Percentiles rank a stretch among this genome's conserved stretches.
Evolutionary conservation across 2,329 filamentous ascomycete species (phyloP).

Genomic region (Bertia moriformis): DNA sequence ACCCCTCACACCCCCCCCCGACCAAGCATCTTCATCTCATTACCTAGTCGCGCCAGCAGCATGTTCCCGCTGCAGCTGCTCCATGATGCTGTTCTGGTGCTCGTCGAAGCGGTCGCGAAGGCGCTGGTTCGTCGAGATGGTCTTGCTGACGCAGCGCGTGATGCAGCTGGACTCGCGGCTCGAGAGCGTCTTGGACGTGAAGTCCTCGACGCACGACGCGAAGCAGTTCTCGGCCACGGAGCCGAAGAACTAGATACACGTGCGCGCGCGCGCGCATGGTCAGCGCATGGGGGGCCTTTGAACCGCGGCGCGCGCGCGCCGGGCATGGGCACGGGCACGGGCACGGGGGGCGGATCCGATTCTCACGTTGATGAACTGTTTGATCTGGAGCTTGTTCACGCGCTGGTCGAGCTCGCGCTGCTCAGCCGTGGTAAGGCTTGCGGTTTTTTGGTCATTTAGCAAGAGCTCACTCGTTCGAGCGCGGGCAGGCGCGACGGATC

Average conservation of each 20-base stretch:
- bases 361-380: constrained; percentile 95
- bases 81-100: constrained; percentile 46
- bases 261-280: background rate
- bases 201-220: constrained; percentile 92
- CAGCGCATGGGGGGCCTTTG: too few species aligned
- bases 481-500: too few species aligned
- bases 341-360: constrained; percentile 11
- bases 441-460: constrained; percentile 7
- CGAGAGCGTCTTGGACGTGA: constrained; percentile 88
- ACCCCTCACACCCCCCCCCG: too few species aligned
- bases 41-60: constrained; percentile 3
- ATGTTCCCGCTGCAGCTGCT: constrained; percentile 27
- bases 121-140: constrained; percentile 79
- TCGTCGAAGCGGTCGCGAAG: constrained; percentile 79
- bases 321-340: constrained; percentile 1
- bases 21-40: too few species aligned
- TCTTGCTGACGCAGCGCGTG: constrained; percentile 89
- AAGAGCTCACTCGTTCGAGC: background rate
- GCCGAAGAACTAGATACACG: constrained; percentile 44
- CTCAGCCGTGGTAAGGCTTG: constrained; percentile 61
- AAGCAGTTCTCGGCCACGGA: constrained; percentile 81
- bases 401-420: constrained; percentile 85
- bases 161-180: constrained; percentile 82
- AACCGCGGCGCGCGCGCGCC: constrained; percentile 14
- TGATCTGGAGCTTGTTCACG: constrained; percentile 96